Conservation (phyloP, 2,329 filamentous ascomycete species). For the Penicillium sp. region DNA sequence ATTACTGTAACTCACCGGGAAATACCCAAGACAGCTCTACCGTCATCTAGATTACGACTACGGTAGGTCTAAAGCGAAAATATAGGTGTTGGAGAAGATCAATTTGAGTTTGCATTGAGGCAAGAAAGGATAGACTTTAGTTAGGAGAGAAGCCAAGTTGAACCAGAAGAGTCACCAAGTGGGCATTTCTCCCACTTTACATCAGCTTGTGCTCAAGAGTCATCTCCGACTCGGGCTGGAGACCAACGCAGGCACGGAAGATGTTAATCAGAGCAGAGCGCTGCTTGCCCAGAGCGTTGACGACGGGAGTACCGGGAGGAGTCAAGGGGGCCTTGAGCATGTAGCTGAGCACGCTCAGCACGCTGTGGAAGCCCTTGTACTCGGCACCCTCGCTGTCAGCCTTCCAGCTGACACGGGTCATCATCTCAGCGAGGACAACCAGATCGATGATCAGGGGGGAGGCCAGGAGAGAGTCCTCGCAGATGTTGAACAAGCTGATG, state of each 20-base stretch:
- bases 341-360: conserved; percentile 95
- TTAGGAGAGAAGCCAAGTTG: conserved; percentile 17
- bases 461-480: conserved; percentile 95
- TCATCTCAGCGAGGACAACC: conserved; percentile 90
- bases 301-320: conserved; percentile 89
- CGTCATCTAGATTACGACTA: neutral
- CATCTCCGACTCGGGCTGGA: conserved; percentile 98
- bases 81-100: conserved; percentile 4
- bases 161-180: neutral
- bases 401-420: conserved; percentile 97
- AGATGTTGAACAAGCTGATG: conserved; percentile 97
- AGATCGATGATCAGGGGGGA: conserved; percentile 97
- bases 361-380: conserved; percentile 94
- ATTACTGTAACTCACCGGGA: too few relatives aligned
- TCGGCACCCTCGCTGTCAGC: conserved; percentile 63
- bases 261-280: conserved; percentile 94
- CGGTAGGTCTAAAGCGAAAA: neutral
- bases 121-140: conserved; percentile 37
- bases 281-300: conserved; percentile 96
- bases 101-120: conserved; percentile 14
- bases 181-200: conserved; percentile 44
- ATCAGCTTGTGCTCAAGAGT: conserved; percentile 98
- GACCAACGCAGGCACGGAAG: conserved; percentile 94
- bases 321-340: conserved; percentile 97
- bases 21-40: too few relatives aligned